Percentiles rank a stretch among this genome's conserved stretches.
These are phyloP conservation scores for Blastocystis sp. DNA, from an alignment of 352 stramenopile genomes.

Conservation along the genomic window DNA sequence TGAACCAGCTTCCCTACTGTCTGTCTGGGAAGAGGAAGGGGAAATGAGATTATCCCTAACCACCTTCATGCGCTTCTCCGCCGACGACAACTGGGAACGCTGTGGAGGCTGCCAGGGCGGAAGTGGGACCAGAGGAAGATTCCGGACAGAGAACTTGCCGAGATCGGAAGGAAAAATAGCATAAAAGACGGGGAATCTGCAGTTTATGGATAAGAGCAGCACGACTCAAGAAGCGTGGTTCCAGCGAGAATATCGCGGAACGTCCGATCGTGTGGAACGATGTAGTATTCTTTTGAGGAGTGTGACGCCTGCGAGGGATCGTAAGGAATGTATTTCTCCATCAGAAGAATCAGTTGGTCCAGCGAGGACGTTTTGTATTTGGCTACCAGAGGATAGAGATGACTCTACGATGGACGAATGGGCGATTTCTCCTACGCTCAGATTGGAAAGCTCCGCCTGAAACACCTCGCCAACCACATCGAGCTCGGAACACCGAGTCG, in stretches of 20 bases:
- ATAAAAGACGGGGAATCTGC: slow-evolving; percentile 46
- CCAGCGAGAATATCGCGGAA: slow-evolving; percentile 9
- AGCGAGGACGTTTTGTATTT: background rate
- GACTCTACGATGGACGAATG: background rate
- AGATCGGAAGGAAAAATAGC: slow-evolving; percentile 37
- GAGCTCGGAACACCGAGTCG: background rate
- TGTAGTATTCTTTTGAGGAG: slow-evolving; percentile 12
- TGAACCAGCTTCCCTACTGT: no score
- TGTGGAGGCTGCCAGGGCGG: background rate
- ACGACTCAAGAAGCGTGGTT: background rate
- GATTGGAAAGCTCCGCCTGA: background rate
- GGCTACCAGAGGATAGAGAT: slow-evolving; percentile 33
- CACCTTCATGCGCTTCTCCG: no score
- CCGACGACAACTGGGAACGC: no score
- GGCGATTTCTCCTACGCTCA: background rate
- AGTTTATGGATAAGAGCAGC: background rate
- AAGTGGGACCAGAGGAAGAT: background rate
- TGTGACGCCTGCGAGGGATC: background rate
- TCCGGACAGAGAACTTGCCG: background rate
- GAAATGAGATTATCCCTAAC: no score
- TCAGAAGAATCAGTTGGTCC: background rate
- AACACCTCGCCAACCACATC: background rate
- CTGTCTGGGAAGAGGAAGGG: no score
- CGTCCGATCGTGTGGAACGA: background rate
- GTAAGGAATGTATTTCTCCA: slow-evolving; percentile 29